Evolutionary conservation across 2,329 filamentous ascomycete genomes (phyloP), one percentile per base, ranked within the genome.

Genomic region (Apiospora arundinis): DNA sequence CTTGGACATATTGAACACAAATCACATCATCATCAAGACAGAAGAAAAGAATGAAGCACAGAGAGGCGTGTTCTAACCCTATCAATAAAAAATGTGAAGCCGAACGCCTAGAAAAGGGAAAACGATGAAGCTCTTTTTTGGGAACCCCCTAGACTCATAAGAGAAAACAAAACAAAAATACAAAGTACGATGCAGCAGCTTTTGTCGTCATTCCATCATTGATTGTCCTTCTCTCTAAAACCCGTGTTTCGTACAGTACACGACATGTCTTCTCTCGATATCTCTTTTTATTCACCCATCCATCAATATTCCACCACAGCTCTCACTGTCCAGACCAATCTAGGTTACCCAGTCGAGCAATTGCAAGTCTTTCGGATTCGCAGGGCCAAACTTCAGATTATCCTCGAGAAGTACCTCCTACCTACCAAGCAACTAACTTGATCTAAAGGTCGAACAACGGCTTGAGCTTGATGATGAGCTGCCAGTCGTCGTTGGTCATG

Each of bases 391-490:
- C n/a, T n/a, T n/a, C n/a, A n/a, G 9, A n/a, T 40, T 1, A 2
- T n/a, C 16, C 7, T 18, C 18, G 56, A 40, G 56, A 63, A 23
- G 14, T 40, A n/a, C 32, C 21, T 42, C 4, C 4, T 40, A n/a
- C 32, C 21, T 42, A 16, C 4, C 42, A 16, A 45, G 14, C 42
- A 45, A n/a, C 37, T 18, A 45, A n/a, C 37, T 18, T 4, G 4
- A 9, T 40, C n/a, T 63, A 63, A 82, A 98, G 93, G 83, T 98
- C 96, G 81, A 98, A 98, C 76, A 97, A 81, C 52, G 93, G 91
- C 90, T 99, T 99, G 80, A 99, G 86, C 88, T 97, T 97, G 83
- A 95, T 93, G 80, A 99, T 94, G 74, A 99, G 87, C 79, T 90
- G 87, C 96, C 96, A 99, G 85, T 99, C 96, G 14, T 98, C 96